Evolutionary conservation across 2,329 filamentous ascomycete genomes (phyloP), one percentile per base, ranked within the genome.

Genomic region (Claviceps cyperi): DNA sequence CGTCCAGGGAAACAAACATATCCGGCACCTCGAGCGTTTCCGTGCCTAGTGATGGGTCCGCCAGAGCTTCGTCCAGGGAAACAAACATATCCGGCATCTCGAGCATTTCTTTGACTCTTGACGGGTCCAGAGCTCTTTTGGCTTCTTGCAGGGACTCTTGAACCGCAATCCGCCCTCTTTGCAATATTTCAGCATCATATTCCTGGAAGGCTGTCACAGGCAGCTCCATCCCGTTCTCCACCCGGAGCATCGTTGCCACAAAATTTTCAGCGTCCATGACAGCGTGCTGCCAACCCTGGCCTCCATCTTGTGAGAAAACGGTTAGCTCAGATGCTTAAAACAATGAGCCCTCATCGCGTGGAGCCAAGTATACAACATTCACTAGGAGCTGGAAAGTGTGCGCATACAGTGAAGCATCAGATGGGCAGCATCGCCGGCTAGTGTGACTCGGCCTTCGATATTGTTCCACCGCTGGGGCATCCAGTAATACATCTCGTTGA

Each of bases 271-370:
- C 68, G 49, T 72, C 70, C 1, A 58, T 57, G 41, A 73, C 66
- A 32, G 63, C 64, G 53, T 72, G 66, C 51, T 73, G 70, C 37
- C 69, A 63, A 7, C 69, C 69, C 54, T 73, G 70, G 0, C 69
- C 70, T n/a, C 69, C 66, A 53, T 66, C 64, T 65, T 14, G 28
- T 4, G 28, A 32, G 28, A 32, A 32, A 32, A 32, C 28, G 8
- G 24, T 32, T 32, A 32, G 28, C 9, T 32, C 28, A 32, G 28
- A 32, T 32, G 9, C 28, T 32, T 9, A 32, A 3, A 32, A 11
- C 3, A 2, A 32, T 32, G 28, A 32, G 28, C 28, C 3, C 28
- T 32, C 9, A 32, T 32, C 8, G 28, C 9, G 9, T 32, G 9
- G 28, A 41, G 8, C 39, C n/a, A 17, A 17, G 9, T 40, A 7